These are phyloP conservation scores for Xylaria longipes DNA, from an alignment of 495 filamentous ascomycete genomes.

Conservation along the genomic window DNA sequence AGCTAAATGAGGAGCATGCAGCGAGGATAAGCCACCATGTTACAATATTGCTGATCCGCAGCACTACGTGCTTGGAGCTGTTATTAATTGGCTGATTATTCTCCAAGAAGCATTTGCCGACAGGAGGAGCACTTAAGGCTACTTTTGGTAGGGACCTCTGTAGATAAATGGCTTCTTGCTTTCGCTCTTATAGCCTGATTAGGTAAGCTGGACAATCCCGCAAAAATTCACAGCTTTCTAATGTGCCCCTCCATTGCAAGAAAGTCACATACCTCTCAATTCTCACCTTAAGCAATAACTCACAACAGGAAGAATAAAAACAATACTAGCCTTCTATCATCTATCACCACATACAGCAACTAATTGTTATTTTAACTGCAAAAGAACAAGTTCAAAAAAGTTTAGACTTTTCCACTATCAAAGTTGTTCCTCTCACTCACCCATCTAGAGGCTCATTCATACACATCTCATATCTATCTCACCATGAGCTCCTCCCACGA, in stretches of 20 bases:
- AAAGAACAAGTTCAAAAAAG: neutral
- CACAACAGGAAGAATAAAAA: neutral
- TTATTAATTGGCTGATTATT: no score
- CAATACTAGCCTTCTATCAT: neutral
- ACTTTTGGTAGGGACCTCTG: no score
- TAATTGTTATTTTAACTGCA: neutral
- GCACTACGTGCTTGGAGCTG: no score
- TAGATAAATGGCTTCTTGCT: neutral
- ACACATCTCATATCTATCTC: neutral
- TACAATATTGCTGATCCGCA: no score
- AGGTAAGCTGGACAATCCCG: neutral
- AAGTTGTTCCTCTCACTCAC: neutral
- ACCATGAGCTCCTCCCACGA: conserved; percentile 44
- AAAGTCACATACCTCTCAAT: neutral
- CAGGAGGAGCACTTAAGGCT: no score
- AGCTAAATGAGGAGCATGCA: no score
- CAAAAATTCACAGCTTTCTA: neutral
- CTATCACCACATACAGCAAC: neutral
- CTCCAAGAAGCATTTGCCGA: no score
- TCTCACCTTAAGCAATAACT: neutral
- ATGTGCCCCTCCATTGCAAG: conserved; percentile 9
- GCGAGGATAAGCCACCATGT: no score
- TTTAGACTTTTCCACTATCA: neutral
- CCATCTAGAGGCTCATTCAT: neutral
- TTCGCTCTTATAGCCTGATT: neutral